Evolutionary conservation across 768 basidiomycete species (phyloP), one percentile per base, ranked within the genome.

Genomic region (Serendipita sp.): DNA sequence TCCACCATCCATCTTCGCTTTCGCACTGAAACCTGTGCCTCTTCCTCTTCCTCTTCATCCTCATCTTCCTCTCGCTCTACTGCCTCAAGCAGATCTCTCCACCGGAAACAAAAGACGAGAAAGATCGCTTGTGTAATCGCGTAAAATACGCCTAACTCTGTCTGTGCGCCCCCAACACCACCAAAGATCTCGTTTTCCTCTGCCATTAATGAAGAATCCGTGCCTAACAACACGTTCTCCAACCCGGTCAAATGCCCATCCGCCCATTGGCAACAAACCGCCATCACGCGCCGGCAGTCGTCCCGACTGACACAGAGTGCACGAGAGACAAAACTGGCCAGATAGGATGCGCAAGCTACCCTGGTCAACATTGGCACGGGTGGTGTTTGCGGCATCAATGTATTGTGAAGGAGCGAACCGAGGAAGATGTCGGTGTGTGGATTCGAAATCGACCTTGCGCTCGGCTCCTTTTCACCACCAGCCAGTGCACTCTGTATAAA

Each of bases 81-180:
- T 6, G 48, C 31, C 27, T 60, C 55, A 11, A 60, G n/a, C 40
- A 98, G 75, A 67, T 98, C 96, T 66, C 90, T 77, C 95, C 95
- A 98, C 10, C 96, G 79, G 75, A 98, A 99, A 73, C 96, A 98
- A 73, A 99, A 99, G 67, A 99, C 91, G 67, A 98, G 80, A 72
- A 99, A 94, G 8, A 93, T 83, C 0, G 94, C 86, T 70, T 98
- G 96, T 0, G 84, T 76, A 36, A 95, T 87, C 1, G 94, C 92
- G 72, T 97, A 97, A 71, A 97, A 97, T 18, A 95, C 81, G 31
- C 80, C 82, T 68, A 87, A 76, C n/a, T 78, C 75, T 3, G 74
- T 71, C 27, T 23, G 46, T 13, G 62, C 44, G 15, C 44, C 40
- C 13, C 37, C 37, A 40, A 5, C 13, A 40, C 37, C 58, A 64